Evolutionary conservation across 345 rosid species (phyloP), one percentile per base, ranked within the genome.

Genomic region (Eucalyptus tenuipes): DNA sequence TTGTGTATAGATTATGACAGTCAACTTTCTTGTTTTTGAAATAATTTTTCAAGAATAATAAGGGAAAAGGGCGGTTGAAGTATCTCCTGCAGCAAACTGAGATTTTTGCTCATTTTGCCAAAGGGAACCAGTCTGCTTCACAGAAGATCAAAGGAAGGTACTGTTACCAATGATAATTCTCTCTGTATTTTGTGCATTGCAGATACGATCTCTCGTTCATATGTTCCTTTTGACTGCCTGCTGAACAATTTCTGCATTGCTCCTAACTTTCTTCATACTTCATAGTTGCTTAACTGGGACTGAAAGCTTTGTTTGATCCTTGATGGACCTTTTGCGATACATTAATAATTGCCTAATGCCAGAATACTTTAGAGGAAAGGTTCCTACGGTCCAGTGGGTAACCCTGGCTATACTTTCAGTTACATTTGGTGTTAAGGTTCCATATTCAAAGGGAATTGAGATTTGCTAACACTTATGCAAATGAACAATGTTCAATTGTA

Each of bases 51-150:
- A 93, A 98, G 99, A 98, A 97, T 88, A 98, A 96, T 27, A 92
- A 86, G 91, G 99, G 99, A 44, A 95, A 97, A 91, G 99, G 99
- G 59, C 93, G 99, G 86, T 86, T 98, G 93, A 97, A 98, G 92
- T 97, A 95, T 90, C 96, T 98, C 88, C 91, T 98, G 89, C 98
- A 98, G 94, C 99, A 97, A 88, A 98, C 99, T 3, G 99, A 98
- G 96, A 91, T 98, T 88, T 97, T 98, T 94, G 97, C 99, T 87
- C 99, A 98, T 88, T 98, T 97, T 95, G 98, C 99, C 20, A 98
- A 98, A 94, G 95, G 94, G 42, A 98, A 94, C 89, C 95, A 92
- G 37, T 95, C 99, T 27, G 86, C 99, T 87, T 89, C 97, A 3
- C 96, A 93, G 90, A 98, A 94, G 93, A 90, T 87, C 10, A 98